These are phyloP conservation scores for Daldinia caldariorum DNA, from an alignment of 495 filamentous ascomycete species.

Conservation along the genomic window DNA sequence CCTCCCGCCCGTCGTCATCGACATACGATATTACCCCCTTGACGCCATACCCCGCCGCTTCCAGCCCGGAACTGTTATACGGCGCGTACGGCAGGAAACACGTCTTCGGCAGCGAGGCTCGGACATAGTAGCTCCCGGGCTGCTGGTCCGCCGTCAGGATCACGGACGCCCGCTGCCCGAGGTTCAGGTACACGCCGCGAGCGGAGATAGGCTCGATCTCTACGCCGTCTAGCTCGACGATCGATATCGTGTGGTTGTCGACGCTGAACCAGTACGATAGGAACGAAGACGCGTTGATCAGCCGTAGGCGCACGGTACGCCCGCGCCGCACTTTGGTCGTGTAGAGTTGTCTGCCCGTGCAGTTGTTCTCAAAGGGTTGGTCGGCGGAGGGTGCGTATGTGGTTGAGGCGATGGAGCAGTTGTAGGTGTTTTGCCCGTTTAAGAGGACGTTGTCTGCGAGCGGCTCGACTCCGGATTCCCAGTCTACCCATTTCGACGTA, in stretches of 20 bases:
- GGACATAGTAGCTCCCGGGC: constrained; percentile 44
- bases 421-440: constrained; percentile 59
- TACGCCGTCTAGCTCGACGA: constrained; percentile 48
- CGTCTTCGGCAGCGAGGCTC: constrained; percentile 43
- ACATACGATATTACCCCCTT: constrained; percentile 43
- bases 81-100: constrained; percentile 47
- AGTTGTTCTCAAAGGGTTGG: constrained; percentile 8
- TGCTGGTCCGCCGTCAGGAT: constrained; percentile 44
- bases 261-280: constrained; percentile 47
- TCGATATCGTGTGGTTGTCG: constrained; percentile 46
- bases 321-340: constrained; percentile 24
- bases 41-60: constrained; percentile 33
- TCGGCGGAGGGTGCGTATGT: constrained; percentile 33
- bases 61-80: constrained; percentile 44
- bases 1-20: background rate
- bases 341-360: constrained; percentile 43
- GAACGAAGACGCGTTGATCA: constrained; percentile 46
- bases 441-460: constrained; percentile 61
- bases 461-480: constrained; percentile 48
- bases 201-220: constrained; percentile 42
- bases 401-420: constrained; percentile 46
- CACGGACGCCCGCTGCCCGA: constrained; percentile 45
- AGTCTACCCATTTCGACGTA: constrained; percentile 45
- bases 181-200: constrained; percentile 46
- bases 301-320: constrained; percentile 36